Evolutionary conservation across 345 rosid species (phyloP).

Genomic region (Aethionema arabicum): DNA sequence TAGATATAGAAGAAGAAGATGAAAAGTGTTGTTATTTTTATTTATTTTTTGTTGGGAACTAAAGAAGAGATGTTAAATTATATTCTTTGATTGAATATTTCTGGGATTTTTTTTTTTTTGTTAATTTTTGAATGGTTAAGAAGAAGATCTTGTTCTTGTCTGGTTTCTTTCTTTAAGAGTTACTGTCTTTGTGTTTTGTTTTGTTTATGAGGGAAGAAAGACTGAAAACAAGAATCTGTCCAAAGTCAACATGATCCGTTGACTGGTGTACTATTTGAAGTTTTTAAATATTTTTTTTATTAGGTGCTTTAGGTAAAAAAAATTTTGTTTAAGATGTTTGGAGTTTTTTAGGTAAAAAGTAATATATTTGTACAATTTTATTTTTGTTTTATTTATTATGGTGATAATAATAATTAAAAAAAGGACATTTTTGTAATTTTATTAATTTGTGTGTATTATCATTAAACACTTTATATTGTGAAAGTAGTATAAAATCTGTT

Average conservation of each 20-base stretch:
- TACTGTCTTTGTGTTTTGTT: neutral
- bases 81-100: slow-evolving; percentile 19
- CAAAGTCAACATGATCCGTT: slow-evolving; percentile 23
- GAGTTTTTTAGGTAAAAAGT: too few species aligned
- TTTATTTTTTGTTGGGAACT: neutral
- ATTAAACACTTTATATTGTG: too few species aligned
- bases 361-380: too few species aligned
- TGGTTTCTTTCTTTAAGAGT: neutral
- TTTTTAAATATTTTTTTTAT: too few species aligned
- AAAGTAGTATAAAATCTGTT: too few species aligned
- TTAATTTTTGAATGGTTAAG: neutral
- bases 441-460: too few species aligned
- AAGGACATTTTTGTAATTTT: too few species aligned
- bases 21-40: neutral
- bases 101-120: slow-evolving; percentile 2
- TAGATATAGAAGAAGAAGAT: slow-evolving; percentile 25
- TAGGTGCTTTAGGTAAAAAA: too few species aligned
- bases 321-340: too few species aligned
- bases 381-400: too few species aligned
- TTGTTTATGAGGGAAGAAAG: neutral
- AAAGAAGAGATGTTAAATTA: slow-evolving; percentile 15
- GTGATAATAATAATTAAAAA: too few species aligned
- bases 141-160: neutral
- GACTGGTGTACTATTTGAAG: too few species aligned
- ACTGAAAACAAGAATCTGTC: slow-evolving; percentile 19